Evolutionary conservation across 768 basidiomycete genomes (phyloP).

Genomic region (Suillus lakei): DNA sequence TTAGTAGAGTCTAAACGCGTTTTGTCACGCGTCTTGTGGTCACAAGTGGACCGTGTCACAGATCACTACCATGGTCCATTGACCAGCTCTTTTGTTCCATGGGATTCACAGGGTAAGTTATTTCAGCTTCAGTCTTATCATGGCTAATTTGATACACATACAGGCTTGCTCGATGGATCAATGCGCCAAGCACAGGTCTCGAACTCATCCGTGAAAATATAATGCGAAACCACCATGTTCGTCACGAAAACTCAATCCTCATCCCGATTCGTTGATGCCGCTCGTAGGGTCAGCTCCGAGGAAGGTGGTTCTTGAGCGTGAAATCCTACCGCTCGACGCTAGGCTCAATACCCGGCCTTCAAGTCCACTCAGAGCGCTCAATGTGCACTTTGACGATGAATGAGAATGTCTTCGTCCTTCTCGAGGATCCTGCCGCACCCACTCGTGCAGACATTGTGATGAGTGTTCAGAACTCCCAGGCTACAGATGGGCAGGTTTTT

Average conservation of each 20-base stretch:
- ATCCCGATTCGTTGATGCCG: slow-evolving; percentile 21
- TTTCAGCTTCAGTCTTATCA: not conserved
- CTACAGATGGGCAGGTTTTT: slow-evolving; percentile 17
- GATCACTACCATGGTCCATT: slow-evolving; percentile 3
- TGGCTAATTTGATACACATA: slow-evolving; percentile 9
- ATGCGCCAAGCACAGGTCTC: slow-evolving; percentile 76
- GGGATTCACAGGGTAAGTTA: slow-evolving; percentile 66
- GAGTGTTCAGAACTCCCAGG: slow-evolving; percentile 36
- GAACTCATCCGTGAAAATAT: slow-evolving; percentile 74
- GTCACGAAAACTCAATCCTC: slow-evolving; percentile 22
- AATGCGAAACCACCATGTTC: slow-evolving; percentile 67
- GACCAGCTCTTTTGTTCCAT: slow-evolving; percentile 34
- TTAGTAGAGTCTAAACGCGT: slow-evolving; percentile 9
- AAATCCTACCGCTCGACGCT: slow-evolving; percentile 79
- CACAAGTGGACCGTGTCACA: slow-evolving; percentile 22
- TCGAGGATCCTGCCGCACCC: slow-evolving; percentile 79
- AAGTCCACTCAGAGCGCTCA: slow-evolving; percentile 61
- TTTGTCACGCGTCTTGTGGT: slow-evolving; percentile 27
- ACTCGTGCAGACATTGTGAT: slow-evolving; percentile 60
- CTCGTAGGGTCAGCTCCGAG: slow-evolving; percentile 58
- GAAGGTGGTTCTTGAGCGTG: slow-evolving; percentile 72
- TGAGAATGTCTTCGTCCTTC: slow-evolving; percentile 77
- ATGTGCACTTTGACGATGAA: slow-evolving; percentile 83
- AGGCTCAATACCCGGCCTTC: slow-evolving; percentile 54
- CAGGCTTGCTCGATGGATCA: slow-evolving; percentile 82